phyloP scores from a whole-genome alignment of 768 basidiomycete species.

The Tulasnella sp. region DNA sequence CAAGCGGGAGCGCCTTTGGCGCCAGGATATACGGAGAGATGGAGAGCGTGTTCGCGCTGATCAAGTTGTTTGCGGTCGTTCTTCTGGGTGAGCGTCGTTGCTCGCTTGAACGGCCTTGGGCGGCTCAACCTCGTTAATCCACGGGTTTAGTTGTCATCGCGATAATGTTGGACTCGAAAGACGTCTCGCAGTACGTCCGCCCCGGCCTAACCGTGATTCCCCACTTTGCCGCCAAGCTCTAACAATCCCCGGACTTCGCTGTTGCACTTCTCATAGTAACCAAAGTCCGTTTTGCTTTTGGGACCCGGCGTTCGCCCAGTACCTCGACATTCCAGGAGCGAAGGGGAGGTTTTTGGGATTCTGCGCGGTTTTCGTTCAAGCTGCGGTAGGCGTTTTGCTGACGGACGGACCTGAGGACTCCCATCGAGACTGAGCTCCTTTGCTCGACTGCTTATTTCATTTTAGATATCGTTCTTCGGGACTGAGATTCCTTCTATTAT shows the following conservation, averaged over 20 bases:
- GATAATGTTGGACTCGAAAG: not conserved
- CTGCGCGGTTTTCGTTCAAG: too few relatives aligned
- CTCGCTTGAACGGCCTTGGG: too few relatives aligned
- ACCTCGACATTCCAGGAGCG: too few relatives aligned
- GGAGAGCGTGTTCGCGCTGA: conserved; percentile 4
- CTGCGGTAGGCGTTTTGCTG: too few relatives aligned
- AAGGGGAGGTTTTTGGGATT: too few relatives aligned
- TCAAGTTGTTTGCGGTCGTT: conserved; percentile 17
- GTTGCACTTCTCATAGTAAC: not conserved
- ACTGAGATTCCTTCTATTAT: conserved; percentile 19
- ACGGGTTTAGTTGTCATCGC: not conserved
- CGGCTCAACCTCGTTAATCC: too few relatives aligned
- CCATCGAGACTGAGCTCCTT: not conserved
- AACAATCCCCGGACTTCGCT: too few relatives aligned
- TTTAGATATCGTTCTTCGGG: conserved; percentile 27
- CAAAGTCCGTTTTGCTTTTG: too few relatives aligned
- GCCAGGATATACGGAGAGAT: conserved; percentile 17
- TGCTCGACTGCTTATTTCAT: not conserved
- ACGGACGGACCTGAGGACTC: too few relatives aligned
- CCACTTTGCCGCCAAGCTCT: not conserved
- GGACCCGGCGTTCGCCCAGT: too few relatives aligned
- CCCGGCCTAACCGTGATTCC: too few relatives aligned
- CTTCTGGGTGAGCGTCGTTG: conserved; percentile 1
- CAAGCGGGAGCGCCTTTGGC: not conserved
- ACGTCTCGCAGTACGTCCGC: not conserved